A percentile compares a stretch with the other conserved stretches of the same genome.
These are phyloP conservation scores for Dictyophora rubrovolvata DNA, from an alignment of 768 basidiomycete genomes.

Conservation along the genomic window DNA sequence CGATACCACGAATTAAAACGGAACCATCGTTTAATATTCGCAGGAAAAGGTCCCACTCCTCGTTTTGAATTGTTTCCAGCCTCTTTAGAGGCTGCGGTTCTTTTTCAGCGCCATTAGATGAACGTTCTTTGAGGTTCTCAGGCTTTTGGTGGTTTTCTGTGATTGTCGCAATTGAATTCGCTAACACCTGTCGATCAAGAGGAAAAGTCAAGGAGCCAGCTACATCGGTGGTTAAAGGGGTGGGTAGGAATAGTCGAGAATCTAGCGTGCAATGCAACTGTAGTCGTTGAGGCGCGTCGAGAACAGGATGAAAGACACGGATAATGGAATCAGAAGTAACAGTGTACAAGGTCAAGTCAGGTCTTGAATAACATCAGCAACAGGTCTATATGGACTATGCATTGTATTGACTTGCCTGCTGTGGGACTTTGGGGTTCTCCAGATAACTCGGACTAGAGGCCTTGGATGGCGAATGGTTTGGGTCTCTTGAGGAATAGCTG, in stretches of 20 bases:
- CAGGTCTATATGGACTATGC: neutral
- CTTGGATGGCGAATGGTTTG: constrained; percentile 67
- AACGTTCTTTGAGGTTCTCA: constrained; percentile 16
- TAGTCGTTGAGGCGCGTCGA: constrained; percentile 75
- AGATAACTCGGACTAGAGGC: constrained; percentile 56
- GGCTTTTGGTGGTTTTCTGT: constrained; percentile 16
- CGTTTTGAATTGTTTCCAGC: constrained; percentile 54
- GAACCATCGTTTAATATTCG: constrained; percentile 65
- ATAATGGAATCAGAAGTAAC: constrained; percentile 74
- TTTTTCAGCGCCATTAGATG: constrained; percentile 29
- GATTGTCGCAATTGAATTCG: constrained; percentile 33
- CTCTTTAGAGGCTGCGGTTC: constrained; percentile 29
- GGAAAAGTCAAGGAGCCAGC: constrained; percentile 48
- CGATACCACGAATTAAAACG: constrained; percentile 60
- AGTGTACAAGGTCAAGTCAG: constrained; percentile 73
- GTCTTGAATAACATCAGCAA: constrained; percentile 30
- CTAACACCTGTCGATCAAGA: constrained; percentile 55
- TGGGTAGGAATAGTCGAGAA: constrained; percentile 47
- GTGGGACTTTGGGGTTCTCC: constrained; percentile 61
- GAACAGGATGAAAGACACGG: constrained; percentile 77
- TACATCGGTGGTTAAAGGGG: constrained; percentile 25
- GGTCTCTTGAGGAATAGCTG: constrained; percentile 57
- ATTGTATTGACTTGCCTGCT: constrained; percentile 42
- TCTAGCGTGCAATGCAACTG: constrained; percentile 80
- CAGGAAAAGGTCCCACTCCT: constrained; percentile 72